Evolutionary conservation across 2,329 filamentous ascomycete genomes (phyloP).

Genomic region (Fonsecaea erecta): DNA sequence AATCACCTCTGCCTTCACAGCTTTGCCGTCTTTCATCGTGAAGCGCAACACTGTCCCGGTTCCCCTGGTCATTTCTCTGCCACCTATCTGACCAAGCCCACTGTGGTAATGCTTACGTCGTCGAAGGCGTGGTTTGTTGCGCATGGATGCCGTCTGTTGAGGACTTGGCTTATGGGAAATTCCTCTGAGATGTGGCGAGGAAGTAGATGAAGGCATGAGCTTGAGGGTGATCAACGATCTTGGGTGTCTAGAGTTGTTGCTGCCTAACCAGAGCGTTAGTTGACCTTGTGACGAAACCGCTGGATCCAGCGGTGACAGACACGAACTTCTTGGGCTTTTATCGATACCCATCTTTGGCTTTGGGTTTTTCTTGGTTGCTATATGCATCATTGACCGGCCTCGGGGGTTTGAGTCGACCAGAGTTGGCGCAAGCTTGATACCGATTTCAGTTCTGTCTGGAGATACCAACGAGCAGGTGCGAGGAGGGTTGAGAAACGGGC

Average conservation of each 20-base stretch:
- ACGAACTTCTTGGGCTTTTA: background rate
- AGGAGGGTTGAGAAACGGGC: background rate
- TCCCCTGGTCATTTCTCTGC: background rate
- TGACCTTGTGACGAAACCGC: background rate
- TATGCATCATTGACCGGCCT: background rate
- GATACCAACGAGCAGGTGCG: background rate
- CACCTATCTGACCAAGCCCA: background rate
- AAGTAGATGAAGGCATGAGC: background rate
- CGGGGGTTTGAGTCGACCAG: background rate
- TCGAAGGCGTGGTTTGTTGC: background rate
- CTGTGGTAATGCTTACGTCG: background rate
- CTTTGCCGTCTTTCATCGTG: constrained; percentile 23
- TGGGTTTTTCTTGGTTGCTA: background rate
- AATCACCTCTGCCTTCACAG: constrained; percentile 22
- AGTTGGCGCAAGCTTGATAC: background rate
- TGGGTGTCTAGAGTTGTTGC: background rate
- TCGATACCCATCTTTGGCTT: background rate
- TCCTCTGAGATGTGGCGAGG: background rate
- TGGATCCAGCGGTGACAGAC: background rate
- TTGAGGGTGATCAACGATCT: background rate
- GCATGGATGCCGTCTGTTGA: background rate
- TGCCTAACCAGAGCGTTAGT: background rate
- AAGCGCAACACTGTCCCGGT: constrained; percentile 20
- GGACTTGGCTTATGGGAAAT: background rate
- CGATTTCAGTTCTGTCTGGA: background rate